A percentile compares a stretch with the other conserved stretches of the same genome.
These are phyloP conservation scores for Smallanthus sonchifolius DNA, from an alignment of 129 eudicot genomes.

Conservation along the genomic window DNA sequence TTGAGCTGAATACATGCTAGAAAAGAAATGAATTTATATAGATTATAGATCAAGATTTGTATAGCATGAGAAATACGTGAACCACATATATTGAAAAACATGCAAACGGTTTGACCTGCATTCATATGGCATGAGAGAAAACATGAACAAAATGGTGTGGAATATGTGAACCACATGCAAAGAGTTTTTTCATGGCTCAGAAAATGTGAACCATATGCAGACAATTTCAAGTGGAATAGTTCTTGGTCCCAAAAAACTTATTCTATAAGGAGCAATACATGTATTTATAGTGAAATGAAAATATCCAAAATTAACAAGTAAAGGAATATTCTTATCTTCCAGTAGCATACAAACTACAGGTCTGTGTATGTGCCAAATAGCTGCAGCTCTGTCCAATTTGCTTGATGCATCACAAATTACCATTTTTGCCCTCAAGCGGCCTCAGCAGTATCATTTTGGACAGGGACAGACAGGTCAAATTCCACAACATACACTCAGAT, in stretches of 20 bases:
- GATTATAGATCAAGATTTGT: constrained; percentile 3
- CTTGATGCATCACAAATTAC: constrained; percentile 9
- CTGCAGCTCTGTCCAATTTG: not conserved
- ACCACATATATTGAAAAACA: not conserved
- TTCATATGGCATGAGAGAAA: constrained; percentile 4
- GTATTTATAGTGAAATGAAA: not conserved
- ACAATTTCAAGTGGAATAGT: constrained; percentile 4
- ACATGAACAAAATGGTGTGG: not conserved
- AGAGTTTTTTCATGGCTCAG: not conserved
- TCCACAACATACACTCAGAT: not conserved
- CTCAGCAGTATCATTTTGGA: not conserved
- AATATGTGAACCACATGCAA: constrained; percentile 10
- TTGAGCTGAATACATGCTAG: constrained; percentile 2
- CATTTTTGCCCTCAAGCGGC: not conserved
- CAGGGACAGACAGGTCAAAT: not conserved
- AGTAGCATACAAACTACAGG: constrained; percentile 7
- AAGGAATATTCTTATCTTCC: not conserved
- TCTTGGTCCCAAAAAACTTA: not conserved
- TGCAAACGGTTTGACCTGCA: not conserved
- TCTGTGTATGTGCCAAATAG: constrained; percentile 1
- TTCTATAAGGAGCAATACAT: not conserved
- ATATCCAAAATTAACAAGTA: not conserved
- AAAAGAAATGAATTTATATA: not conserved
- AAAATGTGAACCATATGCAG: constrained; percentile 11
- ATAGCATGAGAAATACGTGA: constrained; percentile 18